These are phyloP conservation scores for Hysterangium stoloniferum DNA, from an alignment of 768 basidiomycete genomes.

Conservation along the genomic window DNA sequence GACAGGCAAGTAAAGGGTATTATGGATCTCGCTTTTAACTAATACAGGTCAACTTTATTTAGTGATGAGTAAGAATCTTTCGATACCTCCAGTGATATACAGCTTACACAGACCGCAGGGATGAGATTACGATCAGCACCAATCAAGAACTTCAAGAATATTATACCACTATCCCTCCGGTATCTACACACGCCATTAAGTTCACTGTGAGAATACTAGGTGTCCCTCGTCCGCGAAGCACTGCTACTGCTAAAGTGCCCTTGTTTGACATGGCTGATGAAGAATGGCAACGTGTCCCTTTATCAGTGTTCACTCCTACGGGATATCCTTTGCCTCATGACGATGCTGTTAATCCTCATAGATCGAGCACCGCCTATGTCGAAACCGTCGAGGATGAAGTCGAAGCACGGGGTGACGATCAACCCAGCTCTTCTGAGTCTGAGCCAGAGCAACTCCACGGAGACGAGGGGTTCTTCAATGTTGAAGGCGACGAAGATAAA, in stretches of 20 bases:
- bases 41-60: too few relatives aligned
- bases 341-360: constrained; percentile 25
- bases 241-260: constrained; percentile 4
- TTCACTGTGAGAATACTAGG: constrained; percentile 57
- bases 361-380: constrained; percentile 53
- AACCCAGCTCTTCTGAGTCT: neutral
- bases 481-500: neutral
- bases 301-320: too few relatives aligned
- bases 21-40: too few relatives aligned
- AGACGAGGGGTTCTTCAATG: neutral
- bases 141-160: constrained; percentile 73
- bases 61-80: too few relatives aligned
- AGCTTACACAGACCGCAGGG: too few relatives aligned
- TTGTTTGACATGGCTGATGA: neutral
- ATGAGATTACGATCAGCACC: constrained; percentile 70
- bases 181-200: constrained; percentile 36
- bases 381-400: constrained; percentile 43
- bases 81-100: too few relatives aligned
- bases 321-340: constrained; percentile 31
- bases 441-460: neutral
- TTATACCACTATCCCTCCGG: constrained; percentile 33
- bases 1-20: too few relatives aligned
- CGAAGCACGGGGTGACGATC: neutral
- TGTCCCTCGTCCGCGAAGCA: constrained; percentile 13
- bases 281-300: neutral